A percentile compares a stretch with the other conserved stretches of the same genome.
phyloP scores from a whole-genome alignment of 2,329 filamentous ascomycete genomes.

The Alternaria incomplexa region DNA sequence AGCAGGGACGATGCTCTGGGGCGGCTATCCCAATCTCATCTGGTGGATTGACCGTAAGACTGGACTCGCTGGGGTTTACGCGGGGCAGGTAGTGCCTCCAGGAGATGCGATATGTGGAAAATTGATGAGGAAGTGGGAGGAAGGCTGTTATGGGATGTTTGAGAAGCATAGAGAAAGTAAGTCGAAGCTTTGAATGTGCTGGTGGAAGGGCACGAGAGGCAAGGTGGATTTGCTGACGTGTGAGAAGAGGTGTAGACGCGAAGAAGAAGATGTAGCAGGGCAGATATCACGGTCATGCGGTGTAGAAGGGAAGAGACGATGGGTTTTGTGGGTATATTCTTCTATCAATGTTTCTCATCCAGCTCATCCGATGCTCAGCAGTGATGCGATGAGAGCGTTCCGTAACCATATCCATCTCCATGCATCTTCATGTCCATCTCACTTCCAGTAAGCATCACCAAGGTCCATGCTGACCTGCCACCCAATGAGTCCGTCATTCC shows the following conservation, averaged over 20 bases:
- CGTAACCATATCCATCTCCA: not conserved
- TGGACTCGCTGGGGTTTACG: conserved; percentile 40
- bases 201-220: not conserved
- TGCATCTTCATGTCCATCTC: not conserved
- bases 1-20: conserved; percentile 41
- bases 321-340: not conserved
- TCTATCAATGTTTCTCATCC: not conserved
- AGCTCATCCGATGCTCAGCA: not conserved
- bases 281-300: not conserved
- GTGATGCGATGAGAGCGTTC: not conserved
- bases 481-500: not conserved
- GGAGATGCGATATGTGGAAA: conserved; percentile 31
- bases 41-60: conserved; percentile 45
- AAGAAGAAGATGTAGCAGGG: not conserved
- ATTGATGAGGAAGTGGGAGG: conserved; percentile 27
- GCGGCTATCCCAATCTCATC: conserved; percentile 40
- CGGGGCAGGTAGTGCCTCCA: conserved; percentile 36
- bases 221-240: not conserved
- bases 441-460: not conserved
- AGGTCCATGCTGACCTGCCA: not conserved
- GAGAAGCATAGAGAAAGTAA: not conserved
- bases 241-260: not conserved
- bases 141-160: conserved; percentile 3
- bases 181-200: not conserved
- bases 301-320: not conserved